Percentiles rank a stretch among this genome's conserved stretches.
phyloP scores from a whole-genome alignment of 345 rosid genomes.

The Litchi chinensis region DNA sequence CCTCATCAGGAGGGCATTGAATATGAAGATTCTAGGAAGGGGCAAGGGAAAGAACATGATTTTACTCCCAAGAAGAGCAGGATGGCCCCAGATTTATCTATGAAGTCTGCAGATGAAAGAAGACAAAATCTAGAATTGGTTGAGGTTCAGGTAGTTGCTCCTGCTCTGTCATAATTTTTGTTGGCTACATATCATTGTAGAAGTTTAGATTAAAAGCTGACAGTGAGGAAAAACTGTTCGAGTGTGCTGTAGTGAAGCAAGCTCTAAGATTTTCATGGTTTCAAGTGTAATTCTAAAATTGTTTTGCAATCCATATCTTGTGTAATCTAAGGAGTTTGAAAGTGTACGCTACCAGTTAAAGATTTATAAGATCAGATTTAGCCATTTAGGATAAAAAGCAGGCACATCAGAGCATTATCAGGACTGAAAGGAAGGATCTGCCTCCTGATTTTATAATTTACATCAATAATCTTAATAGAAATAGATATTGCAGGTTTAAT shows the following conservation, averaged over 20 bases:
- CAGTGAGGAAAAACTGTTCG: background rate
- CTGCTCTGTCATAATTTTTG: constrained; percentile 1
- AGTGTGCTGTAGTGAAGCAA: background rate
- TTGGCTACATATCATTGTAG: background rate
- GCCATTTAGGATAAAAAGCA: background rate
- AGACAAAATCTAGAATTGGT: constrained; percentile 13
- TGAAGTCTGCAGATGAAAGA: constrained; percentile 24
- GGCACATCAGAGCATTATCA: background rate
- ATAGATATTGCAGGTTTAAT: background rate
- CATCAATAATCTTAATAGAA: background rate
- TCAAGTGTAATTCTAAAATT: background rate
- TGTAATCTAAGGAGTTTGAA: background rate
- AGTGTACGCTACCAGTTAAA: background rate
- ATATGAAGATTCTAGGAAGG: constrained; percentile 11
- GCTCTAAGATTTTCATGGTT: background rate
- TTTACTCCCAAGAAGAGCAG: constrained; percentile 17
- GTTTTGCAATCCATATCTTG: background rate
- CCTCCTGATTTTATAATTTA: background rate
- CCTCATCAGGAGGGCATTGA: constrained; percentile 21
- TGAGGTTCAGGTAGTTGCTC: constrained; percentile 23
- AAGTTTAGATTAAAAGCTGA: constrained; percentile 7
- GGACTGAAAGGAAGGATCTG: background rate
- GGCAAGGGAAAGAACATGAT: constrained; percentile 20
- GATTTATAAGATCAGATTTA: background rate
- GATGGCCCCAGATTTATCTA: constrained; percentile 19